Conservation (phyloP, 805 yeast species). For the Yarrowia deformans region DNA sequence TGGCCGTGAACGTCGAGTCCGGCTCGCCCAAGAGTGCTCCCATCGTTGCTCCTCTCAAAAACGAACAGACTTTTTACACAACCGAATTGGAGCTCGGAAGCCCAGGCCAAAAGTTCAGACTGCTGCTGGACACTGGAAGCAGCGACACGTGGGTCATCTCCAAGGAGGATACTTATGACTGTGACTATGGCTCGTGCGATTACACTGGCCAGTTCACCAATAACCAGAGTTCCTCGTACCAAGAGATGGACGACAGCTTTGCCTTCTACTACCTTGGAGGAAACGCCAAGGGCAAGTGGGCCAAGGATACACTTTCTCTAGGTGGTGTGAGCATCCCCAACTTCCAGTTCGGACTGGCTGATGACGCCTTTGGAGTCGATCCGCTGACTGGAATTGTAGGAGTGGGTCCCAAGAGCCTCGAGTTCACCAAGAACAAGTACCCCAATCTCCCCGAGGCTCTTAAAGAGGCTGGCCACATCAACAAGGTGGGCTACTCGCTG, state of each 20-base stretch:
- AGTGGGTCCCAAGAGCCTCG: slow-evolving; percentile 61
- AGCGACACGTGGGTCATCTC: slow-evolving; percentile 73
- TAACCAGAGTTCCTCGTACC: slow-evolving; percentile 46
- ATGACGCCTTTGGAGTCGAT: slow-evolving; percentile 55
- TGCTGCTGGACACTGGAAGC: slow-evolving; percentile 78
- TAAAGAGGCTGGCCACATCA: slow-evolving; percentile 64
- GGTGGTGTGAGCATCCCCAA: slow-evolving; percentile 60
- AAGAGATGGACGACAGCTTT: slow-evolving; percentile 45
- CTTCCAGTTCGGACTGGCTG: slow-evolving; percentile 80
- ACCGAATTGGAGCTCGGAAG: slow-evolving; percentile 60
- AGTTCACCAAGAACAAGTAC: slow-evolving; percentile 55
- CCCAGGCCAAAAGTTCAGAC: slow-evolving; percentile 60
- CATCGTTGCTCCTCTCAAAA: slow-evolving; percentile 45
- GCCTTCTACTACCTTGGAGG: slow-evolving; percentile 58
- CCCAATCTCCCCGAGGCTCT: slow-evolving; percentile 71
- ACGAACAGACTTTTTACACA: slow-evolving; percentile 50
- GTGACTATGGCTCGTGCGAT: slow-evolving; percentile 38
- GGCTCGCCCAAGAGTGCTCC: background rate
- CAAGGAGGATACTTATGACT: slow-evolving; percentile 45
- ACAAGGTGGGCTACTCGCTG: slow-evolving; percentile 68
- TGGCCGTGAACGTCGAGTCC: background rate
- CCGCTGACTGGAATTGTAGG: slow-evolving; percentile 66
- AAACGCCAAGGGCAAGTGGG: slow-evolving; percentile 64
- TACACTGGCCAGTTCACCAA: slow-evolving; percentile 47
- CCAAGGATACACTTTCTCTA: slow-evolving; percentile 65